Conservation (phyloP, 768 basidiomycete genomes). For the Kwoniella heveanensis region DNA sequence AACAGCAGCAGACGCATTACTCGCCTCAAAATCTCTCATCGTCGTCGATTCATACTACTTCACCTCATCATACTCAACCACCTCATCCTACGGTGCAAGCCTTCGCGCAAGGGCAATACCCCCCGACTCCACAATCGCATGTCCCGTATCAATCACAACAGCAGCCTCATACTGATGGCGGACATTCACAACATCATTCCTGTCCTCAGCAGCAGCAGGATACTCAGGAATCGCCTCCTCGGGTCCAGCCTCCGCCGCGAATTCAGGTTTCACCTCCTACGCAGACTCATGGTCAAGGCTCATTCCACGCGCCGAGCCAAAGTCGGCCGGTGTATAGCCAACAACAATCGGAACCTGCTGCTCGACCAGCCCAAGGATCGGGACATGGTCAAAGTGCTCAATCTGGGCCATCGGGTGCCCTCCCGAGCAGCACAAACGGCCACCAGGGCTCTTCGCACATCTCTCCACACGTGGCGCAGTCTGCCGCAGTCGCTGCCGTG, state of each 20-base stretch:
- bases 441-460: too few relatives aligned
- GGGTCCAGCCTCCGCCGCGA: neutral
- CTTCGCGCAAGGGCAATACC: neutral
- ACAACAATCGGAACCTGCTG: neutral
- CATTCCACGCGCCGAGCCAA: neutral
- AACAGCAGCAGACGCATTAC: neutral
- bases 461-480: too few relatives aligned
- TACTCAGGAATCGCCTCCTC: neutral
- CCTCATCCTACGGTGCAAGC: neutral
- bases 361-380: too few relatives aligned
- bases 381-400: too few relatives aligned
- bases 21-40: neutral
- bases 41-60: neutral
- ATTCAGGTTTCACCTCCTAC: neutral
- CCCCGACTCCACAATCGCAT: neutral
- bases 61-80: neutral
- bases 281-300: slow-evolving; percentile 4
- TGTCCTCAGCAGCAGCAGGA: too few relatives aligned
- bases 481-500: too few relatives aligned
- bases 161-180: neutral
- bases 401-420: too few relatives aligned
- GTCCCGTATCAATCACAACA: neutral
- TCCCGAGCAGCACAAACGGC: too few relatives aligned
- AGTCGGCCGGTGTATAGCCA: neutral
- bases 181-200: neutral